Percentiles rank a stretch among this genome's conserved stretches.
Evolutionary conservation across 2,329 filamentous ascomycete genomes (phyloP).

Genomic region (Apiospora rasikravindrae): DNA sequence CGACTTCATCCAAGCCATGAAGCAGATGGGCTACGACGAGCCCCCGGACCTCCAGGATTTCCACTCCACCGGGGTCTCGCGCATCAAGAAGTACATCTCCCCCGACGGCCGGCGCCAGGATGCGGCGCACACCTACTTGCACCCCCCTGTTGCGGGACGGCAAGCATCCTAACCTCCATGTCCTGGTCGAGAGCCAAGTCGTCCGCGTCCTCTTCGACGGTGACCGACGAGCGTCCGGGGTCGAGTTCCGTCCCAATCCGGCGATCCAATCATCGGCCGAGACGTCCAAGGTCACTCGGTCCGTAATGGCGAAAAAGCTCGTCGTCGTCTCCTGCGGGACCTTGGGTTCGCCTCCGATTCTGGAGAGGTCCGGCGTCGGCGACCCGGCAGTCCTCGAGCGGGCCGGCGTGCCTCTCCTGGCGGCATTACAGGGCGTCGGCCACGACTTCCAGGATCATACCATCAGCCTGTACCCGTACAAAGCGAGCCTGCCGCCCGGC

Average conservation of each 20-base stretch:
- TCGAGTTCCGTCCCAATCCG: conserved; percentile 56
- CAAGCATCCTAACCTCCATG: conserved; percentile 37
- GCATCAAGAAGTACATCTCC: conserved; percentile 31
- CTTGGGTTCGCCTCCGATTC: conserved; percentile 57
- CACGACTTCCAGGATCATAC: conserved; percentile 55
- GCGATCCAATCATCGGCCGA: conserved; percentile 41
- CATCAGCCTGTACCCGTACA: conserved; percentile 55
- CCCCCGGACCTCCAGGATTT: conserved; percentile 54
- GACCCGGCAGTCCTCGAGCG: conserved; percentile 47
- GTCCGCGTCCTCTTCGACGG: conserved; percentile 59
- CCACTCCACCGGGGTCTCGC: conserved; percentile 39
- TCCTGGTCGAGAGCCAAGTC: conserved; percentile 38
- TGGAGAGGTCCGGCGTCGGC: conserved; percentile 69
- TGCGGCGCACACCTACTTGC: conserved; percentile 35
- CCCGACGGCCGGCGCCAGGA: conserved; percentile 36
- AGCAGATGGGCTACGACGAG: conserved; percentile 53
- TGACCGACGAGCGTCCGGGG: conserved; percentile 48
- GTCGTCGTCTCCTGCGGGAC: conserved; percentile 57
- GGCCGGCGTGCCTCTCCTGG: conserved; percentile 52
- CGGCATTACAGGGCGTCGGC: conserved; percentile 59
- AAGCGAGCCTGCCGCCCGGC: conserved; percentile 46
- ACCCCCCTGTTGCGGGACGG: conserved; percentile 36
- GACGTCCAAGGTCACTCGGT: conserved; percentile 29
- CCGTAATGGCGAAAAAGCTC: conserved; percentile 58
- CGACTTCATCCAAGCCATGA: conserved; percentile 52